A percentile compares a stretch with the other conserved stretches of the same genome.
Conservation (phyloP, 1,284 basidiomycete genomes). For the Microbotryomycetes sp. region DNA sequence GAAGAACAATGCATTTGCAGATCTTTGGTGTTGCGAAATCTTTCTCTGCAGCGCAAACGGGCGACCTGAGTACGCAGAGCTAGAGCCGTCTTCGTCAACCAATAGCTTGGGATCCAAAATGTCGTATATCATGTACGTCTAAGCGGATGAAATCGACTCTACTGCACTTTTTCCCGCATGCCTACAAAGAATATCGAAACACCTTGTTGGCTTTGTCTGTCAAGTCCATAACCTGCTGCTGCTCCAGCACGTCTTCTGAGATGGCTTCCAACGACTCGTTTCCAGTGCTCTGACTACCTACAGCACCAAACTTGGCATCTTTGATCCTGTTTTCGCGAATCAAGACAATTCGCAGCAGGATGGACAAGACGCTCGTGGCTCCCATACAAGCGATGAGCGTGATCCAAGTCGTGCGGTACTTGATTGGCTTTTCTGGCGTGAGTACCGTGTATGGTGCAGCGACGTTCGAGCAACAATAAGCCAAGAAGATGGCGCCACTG, state of each 20-base stretch:
- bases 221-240: conserved; percentile 18
- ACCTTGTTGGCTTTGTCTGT: conserved; percentile 34
- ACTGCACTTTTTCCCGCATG: background rate
- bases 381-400: conserved; percentile 41
- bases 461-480: conserved; percentile 42
- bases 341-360: conserved; percentile 40
- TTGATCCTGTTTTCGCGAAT: conserved; percentile 40
- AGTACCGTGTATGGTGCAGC: conserved; percentile 41
- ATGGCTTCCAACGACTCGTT: conserved; percentile 23
- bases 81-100: too few species aligned
- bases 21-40: too few species aligned
- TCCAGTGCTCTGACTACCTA: conserved; percentile 31
- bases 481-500: conserved; percentile 43
- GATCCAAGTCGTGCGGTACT: conserved; percentile 48
- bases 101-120: too few species aligned
- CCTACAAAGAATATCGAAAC: conserved; percentile 22
- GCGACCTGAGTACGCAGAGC: too few species aligned
- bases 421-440: conserved; percentile 36
- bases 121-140: too few species aligned
- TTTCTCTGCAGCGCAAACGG: too few species aligned
- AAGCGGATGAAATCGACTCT: background rate
- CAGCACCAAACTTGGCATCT: conserved; percentile 30
- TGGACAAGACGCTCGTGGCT: conserved; percentile 35
- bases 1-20: too few species aligned
- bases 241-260: background rate